phyloP scores from a whole-genome alignment of 176 grass and related monocot species.

The Coix lacrymajobi region DNA sequence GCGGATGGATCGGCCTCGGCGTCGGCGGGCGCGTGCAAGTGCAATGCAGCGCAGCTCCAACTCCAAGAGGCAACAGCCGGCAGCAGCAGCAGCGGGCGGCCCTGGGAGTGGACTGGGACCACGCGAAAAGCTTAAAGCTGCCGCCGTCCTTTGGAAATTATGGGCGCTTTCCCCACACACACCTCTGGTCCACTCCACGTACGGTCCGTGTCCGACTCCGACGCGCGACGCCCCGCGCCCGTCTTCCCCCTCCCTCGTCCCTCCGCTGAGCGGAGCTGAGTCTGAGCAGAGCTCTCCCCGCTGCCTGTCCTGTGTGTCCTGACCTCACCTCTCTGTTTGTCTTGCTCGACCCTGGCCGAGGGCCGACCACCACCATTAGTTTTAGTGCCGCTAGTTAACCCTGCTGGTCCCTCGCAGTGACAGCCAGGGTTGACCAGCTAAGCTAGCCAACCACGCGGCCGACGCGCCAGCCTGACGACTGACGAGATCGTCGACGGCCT shows the following conservation, averaged over 20 bases:
- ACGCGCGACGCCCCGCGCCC: too few species aligned
- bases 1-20: neutral
- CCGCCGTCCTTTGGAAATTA: conserved; percentile 13
- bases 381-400: neutral
- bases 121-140: neutral
- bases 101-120: neutral
- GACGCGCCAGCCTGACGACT: neutral
- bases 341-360: neutral
- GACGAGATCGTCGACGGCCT: neutral
- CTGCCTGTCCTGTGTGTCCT: neutral
- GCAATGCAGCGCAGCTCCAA: too few species aligned
- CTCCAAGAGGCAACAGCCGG: neutral
- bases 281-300: too few species aligned
- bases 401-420: neutral
- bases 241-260: too few species aligned
- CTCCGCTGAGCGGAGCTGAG: too few species aligned
- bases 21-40: too few species aligned
- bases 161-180: neutral
- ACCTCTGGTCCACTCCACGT: conserved; percentile 14
- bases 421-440: conserved; percentile 23
- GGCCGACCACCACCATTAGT: neutral
- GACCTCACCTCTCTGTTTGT: neutral
- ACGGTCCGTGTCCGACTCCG: neutral
- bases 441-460: neutral
- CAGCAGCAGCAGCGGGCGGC: neutral